Conservation (phyloP, 345 rosid species). For the Kernera saxatilis region DNA sequence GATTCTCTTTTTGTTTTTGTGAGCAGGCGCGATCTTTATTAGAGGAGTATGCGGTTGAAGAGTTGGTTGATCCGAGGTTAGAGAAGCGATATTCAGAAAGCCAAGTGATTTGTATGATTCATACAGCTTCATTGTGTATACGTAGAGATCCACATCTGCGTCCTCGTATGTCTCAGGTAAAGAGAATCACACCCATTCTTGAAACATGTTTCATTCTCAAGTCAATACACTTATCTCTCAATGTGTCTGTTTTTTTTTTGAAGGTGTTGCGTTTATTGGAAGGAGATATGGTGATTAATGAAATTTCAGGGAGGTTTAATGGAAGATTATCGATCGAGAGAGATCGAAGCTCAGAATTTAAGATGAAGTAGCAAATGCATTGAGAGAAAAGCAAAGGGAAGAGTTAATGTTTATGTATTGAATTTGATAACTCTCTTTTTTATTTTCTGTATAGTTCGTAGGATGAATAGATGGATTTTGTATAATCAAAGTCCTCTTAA, state of each 20-base stretch:
- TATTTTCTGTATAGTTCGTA: neutral
- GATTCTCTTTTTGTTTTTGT: neutral
- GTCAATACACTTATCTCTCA: neutral
- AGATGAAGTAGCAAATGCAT: neutral
- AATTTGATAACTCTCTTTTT: neutral
- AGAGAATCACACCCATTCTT: neutral
- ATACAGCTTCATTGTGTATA: constrained; percentile 87
- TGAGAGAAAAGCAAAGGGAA: constrained; percentile 28
- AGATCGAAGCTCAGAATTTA: constrained; percentile 14
- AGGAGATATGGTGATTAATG: constrained; percentile 62
- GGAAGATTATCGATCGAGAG: constrained; percentile 48
- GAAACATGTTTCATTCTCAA: neutral
- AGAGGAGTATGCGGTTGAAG: constrained; percentile 68
- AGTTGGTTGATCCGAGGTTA: constrained; percentile 68
- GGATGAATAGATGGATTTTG: neutral
- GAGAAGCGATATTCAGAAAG: constrained; percentile 50
- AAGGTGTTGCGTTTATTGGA: constrained; percentile 89
- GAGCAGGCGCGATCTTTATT: constrained; percentile 80
- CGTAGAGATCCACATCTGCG: constrained; percentile 76
- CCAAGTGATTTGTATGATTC: constrained; percentile 81
- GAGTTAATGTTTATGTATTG: constrained; percentile 2
- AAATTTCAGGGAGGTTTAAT: constrained; percentile 44
- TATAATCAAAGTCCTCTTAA: neutral
- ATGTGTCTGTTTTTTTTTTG: neutral
- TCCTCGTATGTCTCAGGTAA: constrained; percentile 98